Percentiles rank a stretch among this genome's conserved stretches.
These are phyloP conservation scores for Colletotrichum somersetense DNA, from an alignment of 2,329 filamentous ascomycete species.

Conservation along the genomic window DNA sequence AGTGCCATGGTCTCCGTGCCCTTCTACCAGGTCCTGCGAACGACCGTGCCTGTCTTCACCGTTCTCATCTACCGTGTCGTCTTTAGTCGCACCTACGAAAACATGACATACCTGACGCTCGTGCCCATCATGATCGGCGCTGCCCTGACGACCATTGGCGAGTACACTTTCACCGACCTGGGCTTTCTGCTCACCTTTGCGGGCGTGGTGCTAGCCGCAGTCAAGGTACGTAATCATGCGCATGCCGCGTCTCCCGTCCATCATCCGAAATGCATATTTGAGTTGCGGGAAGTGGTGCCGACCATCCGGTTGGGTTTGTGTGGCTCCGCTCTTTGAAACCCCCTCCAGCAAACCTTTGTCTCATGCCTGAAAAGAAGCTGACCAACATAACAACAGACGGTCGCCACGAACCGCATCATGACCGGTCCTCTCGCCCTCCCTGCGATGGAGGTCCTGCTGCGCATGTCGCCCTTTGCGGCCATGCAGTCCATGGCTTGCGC, in stretches of 20 bases:
- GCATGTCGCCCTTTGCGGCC: conserved; percentile 72
- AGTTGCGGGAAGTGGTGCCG: conserved; percentile 21
- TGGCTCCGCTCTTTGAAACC: conserved; percentile 30
- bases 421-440: conserved; percentile 70
- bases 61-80: conserved; percentile 70
- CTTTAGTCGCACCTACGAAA: conserved; percentile 67
- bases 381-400: conserved; percentile 56
- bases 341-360: conserved; percentile 15
- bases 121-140: conserved; percentile 72
- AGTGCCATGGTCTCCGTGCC: conserved; percentile 71
- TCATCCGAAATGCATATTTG: conserved; percentile 28
- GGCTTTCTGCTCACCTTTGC: conserved; percentile 68
- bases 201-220: conserved; percentile 65
- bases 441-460: conserved; percentile 71
- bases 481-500: conserved; percentile 67
- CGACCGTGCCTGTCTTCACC: conserved; percentile 72
- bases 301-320: conserved; percentile 26
- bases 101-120: conserved; percentile 69
- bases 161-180: conserved; percentile 71
- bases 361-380: conserved; percentile 24
- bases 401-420: conserved; percentile 74
- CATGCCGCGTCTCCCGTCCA: background rate
- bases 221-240: conserved; percentile 59
- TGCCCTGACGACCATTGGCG: conserved; percentile 70
- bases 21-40: conserved; percentile 75